Evolutionary conservation across 257 asterid species (phyloP), one percentile per base, ranked within the genome.

Genomic region (Petunia axillaris): DNA sequence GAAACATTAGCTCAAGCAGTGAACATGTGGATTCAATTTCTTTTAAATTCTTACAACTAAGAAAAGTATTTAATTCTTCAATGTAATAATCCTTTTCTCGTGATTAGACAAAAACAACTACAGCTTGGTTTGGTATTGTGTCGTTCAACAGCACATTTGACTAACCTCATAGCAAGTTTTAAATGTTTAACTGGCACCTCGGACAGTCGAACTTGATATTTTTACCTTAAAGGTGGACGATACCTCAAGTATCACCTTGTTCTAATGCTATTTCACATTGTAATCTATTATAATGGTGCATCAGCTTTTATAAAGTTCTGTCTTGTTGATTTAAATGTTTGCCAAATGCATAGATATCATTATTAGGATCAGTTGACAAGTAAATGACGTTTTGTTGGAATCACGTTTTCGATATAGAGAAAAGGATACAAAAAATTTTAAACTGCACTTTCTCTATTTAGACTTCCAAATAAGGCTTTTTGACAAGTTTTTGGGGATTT

Each of bases 251-350:
- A 68, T 43, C 76, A 68, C 40, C 43, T 68, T 44, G 16, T 40
- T 68, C n/a, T 68, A 68, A 68, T 68, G 76, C 16, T 68, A 43
- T 68, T 68, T 57, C 16, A 25, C 57, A 68, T 44, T 48, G 75
- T 2, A 16, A 68, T 9, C 76, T 16, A 68, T n/a, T 43, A 8
- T 62, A 62, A 35, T 13, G 43, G 57, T 44, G 57, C 55, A 44
- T 68, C 76, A 68, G 57, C 57, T 44, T 1, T 8, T 68, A 16
- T 16, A 43, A 43, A 68, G 57, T 16, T 16, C 43, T 4, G 44
- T 44, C 40, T 5, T 8, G 44, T 67, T n/a, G 55, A 67, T 67
- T 11, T 55, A 14, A 55, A 55, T 55, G 25, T 55, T n/a, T 0
- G 1, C 13, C 13, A 67, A 67, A 67, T 4, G 39, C 39, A 67